phyloP scores from a whole-genome alignment of 1,139 yeast species.

The Magnusiomyces tetraspermus region DNA sequence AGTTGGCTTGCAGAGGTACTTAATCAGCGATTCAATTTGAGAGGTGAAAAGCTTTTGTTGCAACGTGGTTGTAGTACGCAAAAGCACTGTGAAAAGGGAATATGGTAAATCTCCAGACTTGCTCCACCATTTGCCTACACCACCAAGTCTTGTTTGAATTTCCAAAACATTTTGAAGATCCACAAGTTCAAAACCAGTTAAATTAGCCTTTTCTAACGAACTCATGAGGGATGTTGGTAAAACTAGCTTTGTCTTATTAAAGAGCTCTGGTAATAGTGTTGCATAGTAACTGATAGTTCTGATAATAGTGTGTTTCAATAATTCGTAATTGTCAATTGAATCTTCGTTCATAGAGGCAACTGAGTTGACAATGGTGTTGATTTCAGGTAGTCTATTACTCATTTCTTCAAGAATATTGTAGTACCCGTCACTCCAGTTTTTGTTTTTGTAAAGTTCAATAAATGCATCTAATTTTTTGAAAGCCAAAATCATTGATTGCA shows the following conservation, averaged over 20 bases:
- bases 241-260: slow-evolving; percentile 16
- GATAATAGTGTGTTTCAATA: slow-evolving; percentile 30
- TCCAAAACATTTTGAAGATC: slow-evolving; percentile 28
- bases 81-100: slow-evolving; percentile 52
- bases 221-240: slow-evolving; percentile 19
- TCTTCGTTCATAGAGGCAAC: slow-evolving; percentile 31
- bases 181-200: slow-evolving; percentile 25
- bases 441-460: slow-evolving; percentile 33
- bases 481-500: slow-evolving; percentile 49
- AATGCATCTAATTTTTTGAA: slow-evolving; percentile 45
- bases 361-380: slow-evolving; percentile 32
- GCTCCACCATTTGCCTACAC: slow-evolving; percentile 57
- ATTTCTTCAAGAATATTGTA: slow-evolving; percentile 34
- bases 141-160: slow-evolving; percentile 28
- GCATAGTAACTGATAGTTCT: slow-evolving; percentile 20
- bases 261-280: slow-evolving; percentile 20
- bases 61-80: slow-evolving; percentile 39
- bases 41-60: slow-evolving; percentile 30
- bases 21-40: slow-evolving; percentile 37
- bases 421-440: slow-evolving; percentile 36
- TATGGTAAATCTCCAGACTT: slow-evolving; percentile 33
- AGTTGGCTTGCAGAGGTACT: slow-evolving; percentile 37
- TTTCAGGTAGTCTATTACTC: slow-evolving; percentile 41
- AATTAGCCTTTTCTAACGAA: slow-evolving; percentile 15
- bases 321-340: slow-evolving; percentile 26